Conservation (phyloP, 768 basidiomycete genomes). For the Suillus clintonianus region DNA sequence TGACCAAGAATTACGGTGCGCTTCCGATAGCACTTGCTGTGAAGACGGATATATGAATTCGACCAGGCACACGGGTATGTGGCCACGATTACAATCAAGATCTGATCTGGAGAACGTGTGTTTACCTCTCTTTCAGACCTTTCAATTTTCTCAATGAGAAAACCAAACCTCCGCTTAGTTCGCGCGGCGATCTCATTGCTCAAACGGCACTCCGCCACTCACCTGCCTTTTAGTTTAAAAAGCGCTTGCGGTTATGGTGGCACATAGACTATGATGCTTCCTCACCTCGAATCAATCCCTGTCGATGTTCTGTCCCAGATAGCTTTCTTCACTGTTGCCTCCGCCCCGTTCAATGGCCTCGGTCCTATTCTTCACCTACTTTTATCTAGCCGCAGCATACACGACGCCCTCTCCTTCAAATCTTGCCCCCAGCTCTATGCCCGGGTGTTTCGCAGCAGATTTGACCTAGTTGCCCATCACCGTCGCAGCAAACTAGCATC, state of each 20-base stretch:
- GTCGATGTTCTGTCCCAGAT: conserved; percentile 59
- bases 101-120: conserved; percentile 33
- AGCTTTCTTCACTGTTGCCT: conserved; percentile 46
- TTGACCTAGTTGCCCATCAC: conserved; percentile 39
- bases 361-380: conserved; percentile 44
- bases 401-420: conserved; percentile 43
- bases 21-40: conserved; percentile 26
- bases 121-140: conserved; percentile 30
- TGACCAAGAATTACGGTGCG: conserved; percentile 6
- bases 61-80: conserved; percentile 32
- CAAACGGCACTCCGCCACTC: conserved; percentile 32
- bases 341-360: conserved; percentile 41
- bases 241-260: conserved; percentile 25
- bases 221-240: conserved; percentile 13
- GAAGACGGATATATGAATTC: conserved; percentile 40
- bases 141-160: conserved; percentile 41
- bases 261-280: conserved; percentile 40
- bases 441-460: conserved; percentile 50
- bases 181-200: conserved; percentile 36
- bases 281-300: conserved; percentile 51
- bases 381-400: conserved; percentile 45
- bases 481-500: conserved; percentile 33
- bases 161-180: conserved; percentile 31
- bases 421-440: conserved; percentile 58
- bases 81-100: conserved; percentile 34